Conservation (phyloP, 1,284 basidiomycete species). For the Trichosporon faecale region DNA sequence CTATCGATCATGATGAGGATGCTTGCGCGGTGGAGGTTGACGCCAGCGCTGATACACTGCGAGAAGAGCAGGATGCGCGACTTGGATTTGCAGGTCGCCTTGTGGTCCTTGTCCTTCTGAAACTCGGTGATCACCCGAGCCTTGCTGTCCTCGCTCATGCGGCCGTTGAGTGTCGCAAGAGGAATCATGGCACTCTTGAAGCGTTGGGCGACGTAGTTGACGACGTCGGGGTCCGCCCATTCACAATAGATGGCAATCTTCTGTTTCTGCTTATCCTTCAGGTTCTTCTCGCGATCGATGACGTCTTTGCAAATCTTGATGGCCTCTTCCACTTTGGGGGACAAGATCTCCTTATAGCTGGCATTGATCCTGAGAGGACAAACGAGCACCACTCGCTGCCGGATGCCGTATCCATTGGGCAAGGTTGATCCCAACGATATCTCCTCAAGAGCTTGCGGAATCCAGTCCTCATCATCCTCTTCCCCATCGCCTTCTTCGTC, state of each 20-base stretch:
- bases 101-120: not conserved
- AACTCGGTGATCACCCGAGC: not conserved
- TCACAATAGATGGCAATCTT: not conserved
- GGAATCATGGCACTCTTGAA: not conserved
- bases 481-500: not conserved
- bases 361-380: not conserved
- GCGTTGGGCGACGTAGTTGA: not conserved
- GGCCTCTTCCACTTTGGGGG: not conserved
- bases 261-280: not conserved
- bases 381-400: not conserved
- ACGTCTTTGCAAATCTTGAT: not conserved
- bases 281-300: not conserved
- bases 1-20: slow-evolving; percentile 3
- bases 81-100: not conserved
- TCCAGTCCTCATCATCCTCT: not conserved
- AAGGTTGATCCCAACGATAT: not conserved
- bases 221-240: not conserved
- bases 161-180: not conserved
- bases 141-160: not conserved
- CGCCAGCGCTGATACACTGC: not conserved
- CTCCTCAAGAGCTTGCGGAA: not conserved
- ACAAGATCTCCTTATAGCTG: not conserved
- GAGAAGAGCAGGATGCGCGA: slow-evolving; percentile 11
- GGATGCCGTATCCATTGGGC: not conserved
- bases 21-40: slow-evolving; percentile 11